phyloP scores from a whole-genome alignment of 176 grass and related monocot species.

The Coix lacrymajobi region DNA sequence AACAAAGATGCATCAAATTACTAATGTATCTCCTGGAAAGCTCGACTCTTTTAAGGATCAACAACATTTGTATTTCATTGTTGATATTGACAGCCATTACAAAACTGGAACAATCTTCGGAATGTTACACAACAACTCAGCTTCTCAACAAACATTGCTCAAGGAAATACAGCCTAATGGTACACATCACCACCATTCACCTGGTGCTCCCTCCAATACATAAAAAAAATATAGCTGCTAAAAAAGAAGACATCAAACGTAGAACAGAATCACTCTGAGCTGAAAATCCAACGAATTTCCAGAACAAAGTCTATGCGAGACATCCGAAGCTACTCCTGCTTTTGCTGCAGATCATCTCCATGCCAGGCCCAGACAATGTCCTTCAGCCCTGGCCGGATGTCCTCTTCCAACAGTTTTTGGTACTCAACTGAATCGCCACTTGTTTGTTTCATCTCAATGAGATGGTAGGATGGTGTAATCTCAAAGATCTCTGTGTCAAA shows the following conservation, averaged over 20 bases:
- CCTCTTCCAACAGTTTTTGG: conserved; percentile 49
- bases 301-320: not conserved
- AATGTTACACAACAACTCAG: not conserved
- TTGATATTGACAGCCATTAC: not conserved
- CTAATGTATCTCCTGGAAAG: not conserved
- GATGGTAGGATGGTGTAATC: conserved; percentile 44
- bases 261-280: not conserved
- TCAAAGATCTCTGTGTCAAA: conserved; percentile 68
- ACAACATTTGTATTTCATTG: not conserved
- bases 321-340: conserved; percentile 32
- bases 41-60: not conserved
- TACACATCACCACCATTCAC: not conserved
- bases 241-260: not conserved
- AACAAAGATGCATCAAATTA: not conserved
- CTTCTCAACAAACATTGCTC: not conserved
- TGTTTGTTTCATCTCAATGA: conserved; percentile 80
- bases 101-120: not conserved
- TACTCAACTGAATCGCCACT: conserved; percentile 74
- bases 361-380: conserved; percentile 78
- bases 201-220: not conserved
- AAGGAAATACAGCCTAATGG: not conserved
- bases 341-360: conserved; percentile 40
- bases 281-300: not conserved
- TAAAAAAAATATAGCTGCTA: not conserved
- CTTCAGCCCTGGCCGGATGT: conserved; percentile 60